Percentiles rank a stretch among this genome's conserved stretches.
These are phyloP conservation scores for Entophlyctis helioformis DNA, from an alignment of 192 early-diverging fungal species.

Conservation along the genomic window DNA sequence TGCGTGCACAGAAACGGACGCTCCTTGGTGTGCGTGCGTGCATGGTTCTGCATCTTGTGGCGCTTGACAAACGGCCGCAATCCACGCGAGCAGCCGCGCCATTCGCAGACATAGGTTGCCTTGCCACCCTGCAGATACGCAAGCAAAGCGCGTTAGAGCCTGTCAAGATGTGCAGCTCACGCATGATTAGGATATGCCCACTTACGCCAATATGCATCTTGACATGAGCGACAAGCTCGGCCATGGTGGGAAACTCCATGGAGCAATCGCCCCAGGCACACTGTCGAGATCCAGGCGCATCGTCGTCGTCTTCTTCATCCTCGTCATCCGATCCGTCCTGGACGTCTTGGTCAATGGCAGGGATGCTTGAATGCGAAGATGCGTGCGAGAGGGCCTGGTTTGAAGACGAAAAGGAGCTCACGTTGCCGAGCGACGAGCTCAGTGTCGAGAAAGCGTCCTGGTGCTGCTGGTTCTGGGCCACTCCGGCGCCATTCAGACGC, in stretches of 20 bases:
- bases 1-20: constrained; percentile 22
- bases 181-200: not conserved
- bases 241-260: not conserved
- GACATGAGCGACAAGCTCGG: constrained; percentile 7
- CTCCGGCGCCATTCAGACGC: too few relatives aligned
- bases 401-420: too few relatives aligned
- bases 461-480: too few relatives aligned
- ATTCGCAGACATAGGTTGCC: constrained; percentile 19
- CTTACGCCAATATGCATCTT: constrained; percentile 16
- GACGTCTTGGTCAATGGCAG: too few relatives aligned
- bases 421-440: too few relatives aligned
- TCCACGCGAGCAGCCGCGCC: constrained; percentile 15
- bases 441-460: too few relatives aligned
- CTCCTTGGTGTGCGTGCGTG: constrained; percentile 30
- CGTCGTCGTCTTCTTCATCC: constrained; percentile 14
- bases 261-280: constrained; percentile 11
- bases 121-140: constrained; percentile 11
- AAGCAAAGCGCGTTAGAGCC: not conserved
- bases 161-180: not conserved
- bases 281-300: not conserved
- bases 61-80: constrained; percentile 20
- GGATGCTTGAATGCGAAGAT: too few relatives aligned
- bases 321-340: too few relatives aligned
- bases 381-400: too few relatives aligned
- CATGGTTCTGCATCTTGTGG: constrained; percentile 33